phyloP scores from a whole-genome alignment of 306 rosid species.

The Prinsepia uniflora region DNA sequence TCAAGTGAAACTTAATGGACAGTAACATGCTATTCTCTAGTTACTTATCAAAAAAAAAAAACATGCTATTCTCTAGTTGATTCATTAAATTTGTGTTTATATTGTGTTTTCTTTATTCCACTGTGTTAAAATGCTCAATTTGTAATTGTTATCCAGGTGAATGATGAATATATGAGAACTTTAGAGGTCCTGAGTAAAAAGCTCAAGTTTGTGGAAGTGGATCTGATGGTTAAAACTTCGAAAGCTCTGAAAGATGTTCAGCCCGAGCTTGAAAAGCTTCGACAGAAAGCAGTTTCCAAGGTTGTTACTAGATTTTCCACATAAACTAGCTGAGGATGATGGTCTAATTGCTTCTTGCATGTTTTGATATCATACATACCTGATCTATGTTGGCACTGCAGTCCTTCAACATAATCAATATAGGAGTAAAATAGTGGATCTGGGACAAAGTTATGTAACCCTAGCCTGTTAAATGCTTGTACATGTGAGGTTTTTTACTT shows the following conservation, averaged over 20 bases:
- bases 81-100: not conserved
- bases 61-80: constrained; percentile 10
- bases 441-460: not conserved
- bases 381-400: not conserved
- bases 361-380: not conserved
- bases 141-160: constrained; percentile 58
- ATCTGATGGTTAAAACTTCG: constrained; percentile 79
- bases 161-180: constrained; percentile 90
- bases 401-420: not conserved
- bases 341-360: constrained; percentile 2
- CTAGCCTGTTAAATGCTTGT: not conserved
- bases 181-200: constrained; percentile 90
- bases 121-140: constrained; percentile 22
- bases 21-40: constrained; percentile 12
- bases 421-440: not conserved
- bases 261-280: constrained; percentile 92
- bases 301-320: constrained; percentile 29
- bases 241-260: constrained; percentile 95
- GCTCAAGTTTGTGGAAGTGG: constrained; percentile 81
- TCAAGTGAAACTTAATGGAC: constrained; percentile 11
- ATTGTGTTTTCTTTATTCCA: constrained; percentile 15
- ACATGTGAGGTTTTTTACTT: not conserved
- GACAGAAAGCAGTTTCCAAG: constrained; percentile 96
- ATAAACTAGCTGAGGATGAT: constrained; percentile 12
- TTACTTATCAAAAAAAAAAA: no score